A percentile compares a stretch with the other conserved stretches of the same genome.
phyloP scores from a whole-genome alignment of 768 basidiomycete genomes.

The Mycena rebaudengoi region DNA sequence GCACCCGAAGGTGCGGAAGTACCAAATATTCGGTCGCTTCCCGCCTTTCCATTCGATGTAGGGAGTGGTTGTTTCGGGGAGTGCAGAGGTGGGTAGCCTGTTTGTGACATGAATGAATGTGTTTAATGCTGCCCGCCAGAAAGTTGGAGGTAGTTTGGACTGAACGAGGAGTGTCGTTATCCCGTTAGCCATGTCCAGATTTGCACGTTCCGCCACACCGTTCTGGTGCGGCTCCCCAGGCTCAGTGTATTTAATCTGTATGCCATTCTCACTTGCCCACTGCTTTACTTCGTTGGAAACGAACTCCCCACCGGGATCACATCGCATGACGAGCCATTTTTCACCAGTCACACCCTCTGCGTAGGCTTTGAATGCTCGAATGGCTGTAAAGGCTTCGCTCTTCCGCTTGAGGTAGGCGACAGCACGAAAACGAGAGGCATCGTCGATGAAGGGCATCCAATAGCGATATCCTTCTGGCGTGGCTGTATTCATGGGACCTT shows the following conservation, averaged over 20 bases:
- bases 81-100: constrained; percentile 26
- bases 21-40: constrained; percentile 35
- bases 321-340: constrained; percentile 16
- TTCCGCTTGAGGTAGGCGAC: constrained; percentile 23
- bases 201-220: constrained; percentile 44
- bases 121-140: constrained; percentile 34
- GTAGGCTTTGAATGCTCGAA: constrained; percentile 30
- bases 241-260: not conserved
- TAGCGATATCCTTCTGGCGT: constrained; percentile 26
- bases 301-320: constrained; percentile 34
- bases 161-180: constrained; percentile 32
- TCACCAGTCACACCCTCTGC: constrained; percentile 27
- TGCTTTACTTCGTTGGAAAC: no score
- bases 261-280: not conserved
- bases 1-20: no score
- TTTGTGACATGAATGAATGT: constrained; percentile 33
- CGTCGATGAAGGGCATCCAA: constrained; percentile 32
- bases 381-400: constrained; percentile 23
- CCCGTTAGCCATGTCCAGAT: no score
- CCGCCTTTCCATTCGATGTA: constrained; percentile 28
- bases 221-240: constrained; percentile 42
- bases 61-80: constrained; percentile 31
- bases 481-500: constrained; percentile 29
- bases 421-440: not conserved
- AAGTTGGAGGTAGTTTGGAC: constrained; percentile 24